These are phyloP conservation scores for Cytospora chrysosperma DNA, from an alignment of 2,329 filamentous ascomycete genomes.

Conservation along the genomic window DNA sequence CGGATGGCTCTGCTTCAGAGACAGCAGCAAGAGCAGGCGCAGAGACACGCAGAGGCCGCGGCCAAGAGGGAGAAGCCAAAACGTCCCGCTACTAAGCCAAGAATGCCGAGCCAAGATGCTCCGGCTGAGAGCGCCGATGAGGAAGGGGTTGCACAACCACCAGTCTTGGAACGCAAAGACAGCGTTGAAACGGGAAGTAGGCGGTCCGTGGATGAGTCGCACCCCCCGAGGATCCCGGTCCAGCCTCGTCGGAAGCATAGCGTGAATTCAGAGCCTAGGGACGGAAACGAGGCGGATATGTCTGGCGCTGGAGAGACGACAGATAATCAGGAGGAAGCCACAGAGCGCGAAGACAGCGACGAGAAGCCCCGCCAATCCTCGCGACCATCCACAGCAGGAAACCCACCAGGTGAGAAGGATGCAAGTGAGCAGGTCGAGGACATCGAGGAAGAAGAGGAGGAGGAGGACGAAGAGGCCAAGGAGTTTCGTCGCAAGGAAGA, in stretches of 20 bases:
- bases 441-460: conserved; percentile 51
- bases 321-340: conserved; percentile 57
- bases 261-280: conserved; percentile 48
- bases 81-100: conserved; percentile 66
- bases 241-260: conserved; percentile 51
- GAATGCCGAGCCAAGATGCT: conserved; percentile 47
- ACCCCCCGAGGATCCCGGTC: conserved; percentile 39
- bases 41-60: conserved; percentile 73
- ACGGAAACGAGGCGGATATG: conserved; percentile 66
- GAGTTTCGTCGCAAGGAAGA: conserved; percentile 84
- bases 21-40: conserved; percentile 87
- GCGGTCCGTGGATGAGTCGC: conserved; percentile 52
- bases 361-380: conserved; percentile 48
- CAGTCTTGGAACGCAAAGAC: conserved; percentile 45
- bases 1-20: conserved; percentile 91
- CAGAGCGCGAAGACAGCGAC: conserved; percentile 74
- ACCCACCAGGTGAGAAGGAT: conserved; percentile 36
- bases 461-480: conserved; percentile 81
- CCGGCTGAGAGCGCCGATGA: conserved; percentile 31
- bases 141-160: conserved; percentile 37
- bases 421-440: conserved; percentile 42
- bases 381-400: conserved; percentile 40
- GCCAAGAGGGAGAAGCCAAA: conserved; percentile 88
- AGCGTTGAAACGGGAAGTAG: conserved; percentile 48
- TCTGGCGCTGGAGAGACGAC: conserved; percentile 64